Conservation (phyloP, 768 basidiomycete species). For the Podaxis mareebaensis region DNA sequence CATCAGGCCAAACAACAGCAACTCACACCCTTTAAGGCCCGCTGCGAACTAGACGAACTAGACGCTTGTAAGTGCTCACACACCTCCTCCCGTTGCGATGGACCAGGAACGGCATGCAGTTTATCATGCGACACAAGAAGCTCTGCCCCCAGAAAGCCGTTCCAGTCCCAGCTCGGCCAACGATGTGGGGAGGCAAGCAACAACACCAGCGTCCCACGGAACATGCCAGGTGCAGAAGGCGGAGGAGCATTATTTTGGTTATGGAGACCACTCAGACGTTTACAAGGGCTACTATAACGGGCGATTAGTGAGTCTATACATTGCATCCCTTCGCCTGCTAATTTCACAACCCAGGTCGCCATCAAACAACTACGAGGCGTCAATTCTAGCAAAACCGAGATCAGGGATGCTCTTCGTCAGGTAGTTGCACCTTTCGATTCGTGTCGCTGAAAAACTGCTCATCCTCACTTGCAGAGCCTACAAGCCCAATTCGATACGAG, state of each 20-base stretch:
- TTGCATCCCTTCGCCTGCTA: not conserved
- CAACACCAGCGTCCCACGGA: too few relatives aligned
- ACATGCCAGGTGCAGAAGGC: not conserved
- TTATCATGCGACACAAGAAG: not conserved
- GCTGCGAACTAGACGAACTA: too few relatives aligned
- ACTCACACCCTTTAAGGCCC: too few relatives aligned
- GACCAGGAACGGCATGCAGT: not conserved
- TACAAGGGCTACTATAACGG: constrained; percentile 17
- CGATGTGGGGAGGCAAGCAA: too few relatives aligned
- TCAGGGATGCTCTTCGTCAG: constrained; percentile 12
- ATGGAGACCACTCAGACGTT: constrained; percentile 25
- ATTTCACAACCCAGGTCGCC: constrained; percentile 14
- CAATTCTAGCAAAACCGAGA: constrained; percentile 17
- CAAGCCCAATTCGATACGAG: not conserved
- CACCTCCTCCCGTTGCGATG: not conserved
- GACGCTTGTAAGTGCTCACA: not conserved
- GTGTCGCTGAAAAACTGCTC: not conserved
- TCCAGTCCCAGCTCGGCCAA: not conserved
- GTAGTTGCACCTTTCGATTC: not conserved
- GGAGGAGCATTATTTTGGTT: constrained; percentile 18
- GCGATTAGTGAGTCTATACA: not conserved
- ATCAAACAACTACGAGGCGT: constrained; percentile 24
- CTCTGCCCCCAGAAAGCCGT: not conserved
- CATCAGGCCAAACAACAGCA: too few relatives aligned
- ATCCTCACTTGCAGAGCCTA: constrained; percentile 10